phyloP scores from a whole-genome alignment of 805 yeast species.

The Teunomyces stri region DNA sequence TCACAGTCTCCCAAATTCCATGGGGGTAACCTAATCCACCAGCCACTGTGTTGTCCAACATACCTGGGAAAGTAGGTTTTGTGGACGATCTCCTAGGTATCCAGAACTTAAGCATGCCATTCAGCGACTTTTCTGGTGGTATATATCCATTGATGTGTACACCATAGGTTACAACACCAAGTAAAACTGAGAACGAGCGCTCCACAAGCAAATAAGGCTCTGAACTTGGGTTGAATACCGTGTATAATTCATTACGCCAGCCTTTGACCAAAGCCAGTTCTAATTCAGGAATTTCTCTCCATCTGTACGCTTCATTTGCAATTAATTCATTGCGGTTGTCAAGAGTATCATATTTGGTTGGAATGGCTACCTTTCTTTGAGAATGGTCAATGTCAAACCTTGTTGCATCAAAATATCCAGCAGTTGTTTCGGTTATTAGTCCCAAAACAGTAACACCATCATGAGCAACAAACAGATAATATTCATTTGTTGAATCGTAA shows the following conservation, averaged over 20 bases:
- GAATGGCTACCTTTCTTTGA: conserved; percentile 26
- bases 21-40: conserved; percentile 89
- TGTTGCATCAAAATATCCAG: conserved; percentile 17
- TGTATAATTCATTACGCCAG: conserved; percentile 87
- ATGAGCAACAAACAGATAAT: conserved; percentile 28
- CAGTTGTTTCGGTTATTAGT: conserved; percentile 8
- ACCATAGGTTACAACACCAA: conserved; percentile 91
- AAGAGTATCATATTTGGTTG: conserved; percentile 27
- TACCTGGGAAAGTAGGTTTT: conserved; percentile 87
- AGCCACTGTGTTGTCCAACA: conserved; percentile 91
- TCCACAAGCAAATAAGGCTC: conserved; percentile 69
- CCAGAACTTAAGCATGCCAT: conserved; percentile 62
- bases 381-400: conserved; percentile 2
- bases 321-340: conserved; percentile 43
- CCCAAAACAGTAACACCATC: conserved; percentile 20
- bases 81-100: conserved; percentile 74
- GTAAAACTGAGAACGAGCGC: conserved; percentile 72
- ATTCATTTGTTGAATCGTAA: conserved; percentile 12
- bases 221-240: conserved; percentile 57
- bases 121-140: conserved; percentile 36
- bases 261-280: conserved; percentile 44
- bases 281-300: conserved; percentile 32
- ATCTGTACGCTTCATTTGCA: conserved; percentile 38
- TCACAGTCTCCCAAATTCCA: conserved; percentile 69
- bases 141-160: conserved; percentile 83